Conservation (phyloP, 352 stramenopile species). For the Plasmopara muralis region DNA sequence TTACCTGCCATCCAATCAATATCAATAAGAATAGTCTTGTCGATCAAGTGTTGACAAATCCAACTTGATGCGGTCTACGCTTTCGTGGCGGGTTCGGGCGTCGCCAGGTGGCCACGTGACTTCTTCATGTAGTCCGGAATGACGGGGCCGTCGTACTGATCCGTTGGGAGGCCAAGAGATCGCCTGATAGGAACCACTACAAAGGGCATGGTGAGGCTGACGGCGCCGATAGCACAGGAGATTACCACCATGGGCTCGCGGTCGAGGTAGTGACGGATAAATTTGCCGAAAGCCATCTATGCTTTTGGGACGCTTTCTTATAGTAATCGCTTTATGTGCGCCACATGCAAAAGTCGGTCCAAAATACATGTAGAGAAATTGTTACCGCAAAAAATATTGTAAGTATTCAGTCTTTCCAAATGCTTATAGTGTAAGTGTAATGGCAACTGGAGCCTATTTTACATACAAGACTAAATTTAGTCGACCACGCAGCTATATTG, state of each 20-base stretch:
- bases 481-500: neutral
- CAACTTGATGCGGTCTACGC: slow-evolving; percentile 11
- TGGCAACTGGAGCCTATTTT: neutral
- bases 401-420: too few relatives aligned
- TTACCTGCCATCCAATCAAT: too few relatives aligned
- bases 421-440: neutral
- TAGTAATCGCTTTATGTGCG: neutral
- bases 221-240: slow-evolving; percentile 66
- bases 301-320: neutral
- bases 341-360: neutral
- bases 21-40: neutral
- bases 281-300: slow-evolving; percentile 48
- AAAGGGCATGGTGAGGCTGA: slow-evolving; percentile 61
- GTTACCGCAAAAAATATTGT: neutral
- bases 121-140: slow-evolving; percentile 69
- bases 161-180: slow-evolving; percentile 77
- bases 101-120: slow-evolving; percentile 61
- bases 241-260: slow-evolving; percentile 83
- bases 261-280: slow-evolving; percentile 80
- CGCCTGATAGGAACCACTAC: slow-evolving; percentile 79
- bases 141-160: slow-evolving; percentile 86
- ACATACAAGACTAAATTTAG: neutral
- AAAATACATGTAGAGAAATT: neutral
- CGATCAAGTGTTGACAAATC: slow-evolving; percentile 6
- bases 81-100: slow-evolving; percentile 27